Evolutionary conservation across 2,329 filamentous ascomycete genomes (phyloP), one percentile per base, ranked within the genome.

Genomic region (Clonostachys rosea): DNA sequence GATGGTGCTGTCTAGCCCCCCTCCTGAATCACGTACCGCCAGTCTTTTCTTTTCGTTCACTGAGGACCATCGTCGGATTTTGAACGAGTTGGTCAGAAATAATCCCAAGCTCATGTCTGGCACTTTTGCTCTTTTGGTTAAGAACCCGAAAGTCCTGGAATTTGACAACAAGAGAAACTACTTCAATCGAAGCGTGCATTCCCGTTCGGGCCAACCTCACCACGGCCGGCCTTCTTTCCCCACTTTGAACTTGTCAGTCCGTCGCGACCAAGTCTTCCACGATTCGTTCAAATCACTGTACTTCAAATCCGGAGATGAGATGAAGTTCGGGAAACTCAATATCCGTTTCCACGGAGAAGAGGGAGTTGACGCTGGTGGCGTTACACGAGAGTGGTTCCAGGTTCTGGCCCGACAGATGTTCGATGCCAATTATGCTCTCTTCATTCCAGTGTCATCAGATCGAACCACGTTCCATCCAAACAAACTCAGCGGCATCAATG

Each of bases 161-260:
- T 99, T 99, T 60, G 94, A 99, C 71, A 99, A 99, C 74, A 99
- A 99, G 75, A 91, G 94, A 59, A 97, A 95, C 70, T 99, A 95
- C 77, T 99, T 99, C 76, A 96, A 84, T 63, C 87, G 94, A 51
- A 91, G 90, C 59, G 85, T 99, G 11, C 94, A 99, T 66, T 70
- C 73, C 39, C 73, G 77, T 50, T 81, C 81, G 42, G 47, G 47
- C 12, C 47, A 49, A 35, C 79, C 79, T 46, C 80, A 81, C 46
- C 84, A 89, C 58, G 79, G 78, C 50, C 84, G 91, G 40, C 83
- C 88, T 45, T 77, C 86, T 8, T 81, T 75, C 59, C 87, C 90
- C 40, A 66, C 81, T 18, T 75, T 99, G 45, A 91, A 96, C 65
- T 81, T 99, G 42, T 86, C 86, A 49, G 89, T 99, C 49, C 89